These are phyloP conservation scores for Polygonum maritimum DNA, from an alignment of 148 eudicot genomes.

Conservation along the genomic window DNA sequence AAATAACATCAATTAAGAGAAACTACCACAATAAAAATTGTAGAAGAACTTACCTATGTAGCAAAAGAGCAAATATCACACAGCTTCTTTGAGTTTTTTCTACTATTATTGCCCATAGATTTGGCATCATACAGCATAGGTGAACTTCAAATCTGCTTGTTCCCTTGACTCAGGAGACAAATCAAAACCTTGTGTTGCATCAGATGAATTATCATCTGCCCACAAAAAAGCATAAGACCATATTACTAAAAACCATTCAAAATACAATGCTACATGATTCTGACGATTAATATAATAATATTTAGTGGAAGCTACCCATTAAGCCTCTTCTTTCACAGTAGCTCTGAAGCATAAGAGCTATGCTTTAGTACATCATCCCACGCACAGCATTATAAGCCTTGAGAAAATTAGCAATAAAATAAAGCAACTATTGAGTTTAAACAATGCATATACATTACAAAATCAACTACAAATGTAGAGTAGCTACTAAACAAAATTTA, in stretches of 20 bases:
- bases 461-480: not conserved
- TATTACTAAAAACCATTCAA: constrained; percentile 1
- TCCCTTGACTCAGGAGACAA: no score
- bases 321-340: constrained; percentile 64
- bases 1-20: constrained; percentile 5
- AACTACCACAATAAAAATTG: not conserved
- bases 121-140: constrained; percentile 94
- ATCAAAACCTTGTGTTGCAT: constrained; percentile 73
- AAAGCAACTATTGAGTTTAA: not conserved
- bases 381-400: constrained; percentile 52
- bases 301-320: constrained; percentile 41
- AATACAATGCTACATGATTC: not conserved
- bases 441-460: not conserved
- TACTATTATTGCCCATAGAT: constrained; percentile 96
- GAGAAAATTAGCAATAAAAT: constrained; percentile 1
- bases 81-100: constrained; percentile 77
- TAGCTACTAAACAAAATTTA: constrained; percentile 16
- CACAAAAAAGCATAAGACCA: constrained; percentile 10
- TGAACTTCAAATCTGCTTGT: constrained; percentile 92
- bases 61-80: constrained; percentile 83
- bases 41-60: constrained; percentile 50
- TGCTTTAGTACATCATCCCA: constrained; percentile 97
- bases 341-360: constrained; percentile 92
- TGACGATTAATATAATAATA: constrained; percentile 8
- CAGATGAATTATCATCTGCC: constrained; percentile 31